Conservation (phyloP, 441 rosid genomes). For the Gossypium laxum region DNA sequence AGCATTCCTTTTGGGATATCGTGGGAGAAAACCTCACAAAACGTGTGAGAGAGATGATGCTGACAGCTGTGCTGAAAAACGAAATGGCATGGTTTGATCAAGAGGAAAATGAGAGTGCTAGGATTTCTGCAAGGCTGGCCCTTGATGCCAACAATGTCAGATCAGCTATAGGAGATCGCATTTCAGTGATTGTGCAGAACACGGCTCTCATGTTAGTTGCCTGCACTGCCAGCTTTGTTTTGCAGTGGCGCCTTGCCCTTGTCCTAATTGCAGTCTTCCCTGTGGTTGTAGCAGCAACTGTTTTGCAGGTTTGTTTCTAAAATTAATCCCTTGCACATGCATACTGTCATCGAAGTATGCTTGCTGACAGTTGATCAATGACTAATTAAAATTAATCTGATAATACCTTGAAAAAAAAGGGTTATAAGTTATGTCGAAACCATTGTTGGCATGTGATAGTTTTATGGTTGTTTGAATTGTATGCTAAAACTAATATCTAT, state of each 20-base stretch:
- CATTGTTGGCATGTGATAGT: background rate
- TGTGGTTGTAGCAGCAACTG: constrained; percentile 87
- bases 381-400: background rate
- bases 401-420: background rate
- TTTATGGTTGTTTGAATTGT: background rate
- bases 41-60: constrained; percentile 93
- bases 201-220: constrained; percentile 86
- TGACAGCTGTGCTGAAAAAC: constrained; percentile 74
- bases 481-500: background rate
- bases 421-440: background rate
- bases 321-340: too few species aligned
- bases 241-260: constrained; percentile 98
- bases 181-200: constrained; percentile 88
- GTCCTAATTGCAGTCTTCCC: constrained; percentile 91
- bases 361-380: background rate
- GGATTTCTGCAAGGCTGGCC: constrained; percentile 78
- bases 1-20: constrained; percentile 92
- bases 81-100: constrained; percentile 99
- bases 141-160: constrained; percentile 93
- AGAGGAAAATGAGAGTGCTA: constrained; percentile 89
- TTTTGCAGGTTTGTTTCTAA: constrained; percentile 63
- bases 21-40: constrained; percentile 96
- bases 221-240: constrained; percentile 88
- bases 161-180: constrained; percentile 93
- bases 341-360: too few species aligned